Base-by-base conservation (phyloP, 2,329 filamentous ascomycete genomes). In the Alternaria atra region DNA sequence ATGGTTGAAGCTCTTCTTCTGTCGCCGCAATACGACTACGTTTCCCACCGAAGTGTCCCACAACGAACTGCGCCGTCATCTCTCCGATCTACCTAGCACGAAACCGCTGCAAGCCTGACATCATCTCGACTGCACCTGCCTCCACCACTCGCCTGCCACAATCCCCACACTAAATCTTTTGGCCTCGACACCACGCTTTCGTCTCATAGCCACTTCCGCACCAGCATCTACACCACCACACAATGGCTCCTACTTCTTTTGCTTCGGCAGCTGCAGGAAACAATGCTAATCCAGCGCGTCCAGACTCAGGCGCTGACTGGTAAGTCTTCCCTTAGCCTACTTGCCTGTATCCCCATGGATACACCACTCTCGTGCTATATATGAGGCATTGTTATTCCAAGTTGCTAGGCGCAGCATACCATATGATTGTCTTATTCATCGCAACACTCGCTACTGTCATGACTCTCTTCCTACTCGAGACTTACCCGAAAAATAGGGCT, bases 201-300 rank as follows among this genome's bases (percentile, higher is more conserved):
- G 60, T 65, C 68, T 65, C 60, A 65, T 57, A 63, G 68, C 63
- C 59, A 46, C 67, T 64, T 63, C 65, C 65, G 42, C 61, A 60
- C 37, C 61, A 20, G 58, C 66, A 57, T 64, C 57, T 15, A 37
- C 52, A 48, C 61, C 58, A 60, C 58, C 40, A 68, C 65, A 67
- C 52, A 52, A 83, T 84, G 82, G 81, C 81, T 66, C 82, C 82
- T 65, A 80, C 82, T 53, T 82, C 82, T 60, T 84, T 84, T 72
- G 83, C 83, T 68, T 84, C 82, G 59, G 82, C 82, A 58, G 83
- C 83, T 17, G 82, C 82, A 61, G 81, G 79, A 69, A 82, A 71
- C 73, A 80, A 70, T 64, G 69, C 79, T 58, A 79, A 72, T 69
- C 69, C 77, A 63, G 70, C 79, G 69, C 82, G 82, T 61, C 64